Evolutionary conservation across 192 early-diverging fungal genomes (phyloP), one percentile per base, ranked within the genome.

Genomic region (Linnemannia exigua): DNA sequence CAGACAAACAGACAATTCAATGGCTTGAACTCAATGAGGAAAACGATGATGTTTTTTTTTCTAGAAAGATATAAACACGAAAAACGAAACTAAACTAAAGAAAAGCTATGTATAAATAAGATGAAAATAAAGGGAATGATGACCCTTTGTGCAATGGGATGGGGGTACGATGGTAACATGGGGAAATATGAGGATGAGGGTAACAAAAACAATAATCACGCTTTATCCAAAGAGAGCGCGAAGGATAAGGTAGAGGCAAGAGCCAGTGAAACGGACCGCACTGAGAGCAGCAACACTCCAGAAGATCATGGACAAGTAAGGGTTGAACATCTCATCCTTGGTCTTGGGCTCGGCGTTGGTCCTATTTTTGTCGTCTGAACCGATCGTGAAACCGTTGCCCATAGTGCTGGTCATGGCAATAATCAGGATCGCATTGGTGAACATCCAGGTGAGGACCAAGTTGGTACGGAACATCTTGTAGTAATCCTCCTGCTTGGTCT

Each of bases 401-500:
- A 98, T 90, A 46, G 90, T 78, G 71, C 90, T 93, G 22, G 95
- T 95, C 73, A 98, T 90, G 50, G 90, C 89, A 74, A 94, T 90
- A 71, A 96, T 89, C 44, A 98, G 87, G 28, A 93, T 61, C 8
- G 92, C 91, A 80, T 98, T 98, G 75, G 94, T 91, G 84, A 96
- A 95, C 90, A 97, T 93, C 97, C 97, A 98, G 12, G 90, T 87
- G 15, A 97, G 91, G 8, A 98, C 92, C 67, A 97, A 87, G 44
- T 88, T 83, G 5, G 97, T 98, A 46, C 97, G 92, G 92, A 97
- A 97, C 85, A 93, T 89, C 86, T 94, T 93, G 92, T 97, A 97
- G 85, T 96, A 93, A 80, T 98, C 97, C 75, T 97, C 97, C 76
- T 94, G 93, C 87, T 97, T 97, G 7, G 92, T 94, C 76, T 92